Conservation (phyloP, 176 grass and related monocot species). For the Juncus inflexus region DNA sequence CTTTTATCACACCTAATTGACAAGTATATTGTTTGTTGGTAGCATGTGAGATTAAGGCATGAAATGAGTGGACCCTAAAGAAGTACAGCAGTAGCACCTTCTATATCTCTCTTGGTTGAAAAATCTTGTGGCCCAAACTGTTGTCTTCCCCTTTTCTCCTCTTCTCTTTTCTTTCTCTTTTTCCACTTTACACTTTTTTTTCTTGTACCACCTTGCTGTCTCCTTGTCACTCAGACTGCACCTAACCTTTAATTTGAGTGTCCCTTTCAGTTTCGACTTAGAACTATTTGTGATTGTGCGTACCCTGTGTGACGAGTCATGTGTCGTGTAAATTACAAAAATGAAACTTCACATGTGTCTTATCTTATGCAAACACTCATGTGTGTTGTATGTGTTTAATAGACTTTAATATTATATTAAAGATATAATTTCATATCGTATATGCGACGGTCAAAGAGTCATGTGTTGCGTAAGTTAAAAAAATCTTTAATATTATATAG, state of each 20-base stretch:
- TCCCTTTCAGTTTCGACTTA: neutral
- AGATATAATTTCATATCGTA: too few species aligned
- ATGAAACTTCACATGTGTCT: too few species aligned
- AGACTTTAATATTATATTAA: too few species aligned
- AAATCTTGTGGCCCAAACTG: slow-evolving; percentile 10
- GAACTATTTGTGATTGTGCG: too few species aligned
- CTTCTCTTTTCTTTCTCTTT: slow-evolving; percentile 1
- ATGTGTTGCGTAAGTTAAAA: too few species aligned
- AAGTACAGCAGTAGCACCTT: slow-evolving; percentile 28
- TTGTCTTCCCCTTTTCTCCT: neutral
- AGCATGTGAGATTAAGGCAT: slow-evolving; percentile 7
- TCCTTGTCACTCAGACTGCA: slow-evolving; percentile 11
- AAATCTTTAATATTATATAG: too few species aligned
- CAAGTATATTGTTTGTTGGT: slow-evolving; percentile 3
- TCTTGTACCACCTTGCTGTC: slow-evolving; percentile 20
- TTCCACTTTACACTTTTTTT: slow-evolving; percentile 3
- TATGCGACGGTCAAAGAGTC: too few species aligned
- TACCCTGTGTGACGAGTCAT: too few species aligned
- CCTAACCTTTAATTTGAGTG: slow-evolving; percentile 26
- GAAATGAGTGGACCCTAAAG: slow-evolving; percentile 10
- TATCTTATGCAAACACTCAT: too few species aligned
- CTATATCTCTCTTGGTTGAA: slow-evolving; percentile 14
- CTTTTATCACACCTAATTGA: neutral
- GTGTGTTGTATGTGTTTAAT: too few species aligned
- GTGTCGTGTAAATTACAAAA: too few species aligned